These are phyloP conservation scores for Pseudovirgaria hyperparasitica DNA, from an alignment of 2,329 filamentous ascomycete species.

Conservation along the genomic window DNA sequence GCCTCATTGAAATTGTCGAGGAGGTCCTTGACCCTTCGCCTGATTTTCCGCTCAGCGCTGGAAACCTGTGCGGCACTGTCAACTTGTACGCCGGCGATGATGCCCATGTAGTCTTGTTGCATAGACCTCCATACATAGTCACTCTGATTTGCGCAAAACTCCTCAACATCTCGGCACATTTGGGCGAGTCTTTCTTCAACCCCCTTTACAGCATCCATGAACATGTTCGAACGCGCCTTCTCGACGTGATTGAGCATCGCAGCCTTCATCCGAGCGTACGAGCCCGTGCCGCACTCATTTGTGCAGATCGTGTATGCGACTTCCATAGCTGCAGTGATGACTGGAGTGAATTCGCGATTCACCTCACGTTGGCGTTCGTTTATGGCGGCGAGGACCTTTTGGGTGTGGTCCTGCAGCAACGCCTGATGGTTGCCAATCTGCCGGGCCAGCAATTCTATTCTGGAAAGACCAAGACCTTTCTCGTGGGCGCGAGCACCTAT, in stretches of 20 bases:
- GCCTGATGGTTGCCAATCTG: slow-evolving; percentile 31
- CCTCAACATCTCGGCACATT: slow-evolving; percentile 31
- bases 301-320: slow-evolving; percentile 34
- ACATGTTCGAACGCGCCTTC: slow-evolving; percentile 33
- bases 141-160: slow-evolving; percentile 29
- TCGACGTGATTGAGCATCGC: slow-evolving; percentile 36
- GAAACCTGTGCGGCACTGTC: too few relatives aligned
- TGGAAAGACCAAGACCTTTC: slow-evolving; percentile 26
- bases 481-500: slow-evolving; percentile 27
- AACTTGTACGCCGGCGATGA: slow-evolving; percentile 16
- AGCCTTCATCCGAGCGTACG: slow-evolving; percentile 39
- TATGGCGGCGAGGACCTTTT: slow-evolving; percentile 22
- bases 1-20: too few relatives aligned
- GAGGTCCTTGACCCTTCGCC: too few relatives aligned
- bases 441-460: slow-evolving; percentile 26
- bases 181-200: slow-evolving; percentile 28
- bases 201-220: slow-evolving; percentile 28
- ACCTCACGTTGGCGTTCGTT: slow-evolving; percentile 37
- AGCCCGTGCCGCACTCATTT: slow-evolving; percentile 33
- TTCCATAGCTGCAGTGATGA: slow-evolving; percentile 33
- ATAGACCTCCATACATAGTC: slow-evolving; percentile 31
- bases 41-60: too few relatives aligned
- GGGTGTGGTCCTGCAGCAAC: slow-evolving; percentile 26
- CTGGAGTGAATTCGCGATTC: slow-evolving; percentile 41
- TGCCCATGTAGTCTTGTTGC: slow-evolving; percentile 23